A percentile compares a stretch with the other conserved stretches of the same genome.
phyloP scores from a whole-genome alignment of 2,329 filamentous ascomycete species.

The Chalaropsis thielavioides region DNA sequence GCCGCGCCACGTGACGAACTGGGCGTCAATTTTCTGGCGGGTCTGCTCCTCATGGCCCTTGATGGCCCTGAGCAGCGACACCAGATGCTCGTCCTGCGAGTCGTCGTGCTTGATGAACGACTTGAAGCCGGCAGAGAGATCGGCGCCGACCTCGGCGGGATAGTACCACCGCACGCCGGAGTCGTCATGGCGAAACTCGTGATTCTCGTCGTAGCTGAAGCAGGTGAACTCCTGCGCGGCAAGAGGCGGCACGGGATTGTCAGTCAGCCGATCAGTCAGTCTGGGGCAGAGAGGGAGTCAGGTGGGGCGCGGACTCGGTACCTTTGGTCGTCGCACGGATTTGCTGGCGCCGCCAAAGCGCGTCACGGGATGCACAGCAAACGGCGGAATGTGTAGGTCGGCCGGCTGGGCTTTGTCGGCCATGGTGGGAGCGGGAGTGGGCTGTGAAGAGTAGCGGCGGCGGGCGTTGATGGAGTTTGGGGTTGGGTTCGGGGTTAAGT shows the following conservation, averaged over 20 bases:
- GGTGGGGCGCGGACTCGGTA: conserved; percentile 22
- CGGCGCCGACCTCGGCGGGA: conserved; percentile 52
- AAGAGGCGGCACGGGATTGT: background rate
- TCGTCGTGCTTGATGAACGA: conserved; percentile 74
- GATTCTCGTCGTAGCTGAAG: conserved; percentile 85
- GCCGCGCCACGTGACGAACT: conserved; percentile 84
- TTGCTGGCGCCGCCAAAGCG: conserved; percentile 55
- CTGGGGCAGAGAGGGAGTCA: no score
- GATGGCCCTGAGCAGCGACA: conserved; percentile 66
- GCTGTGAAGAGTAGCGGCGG: background rate
- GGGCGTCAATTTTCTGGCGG: conserved; percentile 53
- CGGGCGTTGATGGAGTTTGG: background rate
- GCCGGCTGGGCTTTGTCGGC: background rate
- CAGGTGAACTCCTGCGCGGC: conserved; percentile 61
- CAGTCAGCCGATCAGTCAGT: background rate
- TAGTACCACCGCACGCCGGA: conserved; percentile 83
- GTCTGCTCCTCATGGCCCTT: conserved; percentile 55
- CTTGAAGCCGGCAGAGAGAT: conserved; percentile 70
- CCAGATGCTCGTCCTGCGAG: conserved; percentile 70
- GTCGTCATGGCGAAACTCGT: conserved; percentile 59
- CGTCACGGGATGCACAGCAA: conserved; percentile 53
- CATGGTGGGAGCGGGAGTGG: background rate
- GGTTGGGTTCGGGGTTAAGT: no score
- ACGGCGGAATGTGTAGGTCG: conserved; percentile 24
- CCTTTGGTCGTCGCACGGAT: conserved; percentile 60